phyloP scores from a whole-genome alignment of 495 filamentous ascomycete species.

The Neurospora intermedia region DNA sequence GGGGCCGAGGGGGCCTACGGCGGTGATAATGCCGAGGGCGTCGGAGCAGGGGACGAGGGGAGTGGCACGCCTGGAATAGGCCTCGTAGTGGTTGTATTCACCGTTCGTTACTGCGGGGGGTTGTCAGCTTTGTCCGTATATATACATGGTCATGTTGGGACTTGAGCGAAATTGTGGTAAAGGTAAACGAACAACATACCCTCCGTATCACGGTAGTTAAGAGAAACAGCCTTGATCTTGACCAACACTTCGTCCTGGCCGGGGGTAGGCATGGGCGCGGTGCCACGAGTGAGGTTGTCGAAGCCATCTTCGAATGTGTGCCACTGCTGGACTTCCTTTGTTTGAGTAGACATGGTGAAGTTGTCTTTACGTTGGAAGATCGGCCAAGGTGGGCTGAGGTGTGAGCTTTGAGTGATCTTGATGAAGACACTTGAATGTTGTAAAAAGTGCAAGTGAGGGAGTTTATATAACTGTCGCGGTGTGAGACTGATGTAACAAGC shows the following conservation, averaged over 20 bases:
- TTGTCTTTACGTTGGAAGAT: too few relatives aligned
- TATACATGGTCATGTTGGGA: not conserved
- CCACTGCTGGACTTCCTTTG: not conserved
- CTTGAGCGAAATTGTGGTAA: not conserved
- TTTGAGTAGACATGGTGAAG: not conserved
- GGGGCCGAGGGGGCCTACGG: slow-evolving; percentile 16
- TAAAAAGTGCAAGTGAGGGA: too few relatives aligned
- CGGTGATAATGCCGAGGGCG: slow-evolving; percentile 31
- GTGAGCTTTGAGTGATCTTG: too few relatives aligned
- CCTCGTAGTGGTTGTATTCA: slow-evolving; percentile 45
- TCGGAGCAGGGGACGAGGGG: slow-evolving; percentile 34
- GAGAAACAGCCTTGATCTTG: slow-evolving; percentile 40
- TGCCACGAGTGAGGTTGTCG: slow-evolving; percentile 33
- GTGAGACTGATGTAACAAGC: not conserved
- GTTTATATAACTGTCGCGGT: too few relatives aligned
- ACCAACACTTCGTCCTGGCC: slow-evolving; percentile 44
- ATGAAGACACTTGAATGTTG: too few relatives aligned
- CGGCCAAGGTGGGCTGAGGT: too few relatives aligned
- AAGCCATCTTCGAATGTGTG: slow-evolving; percentile 26
- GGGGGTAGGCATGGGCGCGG: slow-evolving; percentile 32
- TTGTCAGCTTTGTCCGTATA: not conserved
- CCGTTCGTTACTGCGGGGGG: slow-evolving; percentile 37
- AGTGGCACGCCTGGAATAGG: slow-evolving; percentile 14
- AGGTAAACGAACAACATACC: slow-evolving; percentile 4
- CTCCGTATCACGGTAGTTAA: slow-evolving; percentile 52